Percentiles rank a stretch among this genome's conserved stretches.
Evolutionary conservation across 805 yeast species (phyloP).

Genomic region (Hyphopichia homilentoma): DNA sequence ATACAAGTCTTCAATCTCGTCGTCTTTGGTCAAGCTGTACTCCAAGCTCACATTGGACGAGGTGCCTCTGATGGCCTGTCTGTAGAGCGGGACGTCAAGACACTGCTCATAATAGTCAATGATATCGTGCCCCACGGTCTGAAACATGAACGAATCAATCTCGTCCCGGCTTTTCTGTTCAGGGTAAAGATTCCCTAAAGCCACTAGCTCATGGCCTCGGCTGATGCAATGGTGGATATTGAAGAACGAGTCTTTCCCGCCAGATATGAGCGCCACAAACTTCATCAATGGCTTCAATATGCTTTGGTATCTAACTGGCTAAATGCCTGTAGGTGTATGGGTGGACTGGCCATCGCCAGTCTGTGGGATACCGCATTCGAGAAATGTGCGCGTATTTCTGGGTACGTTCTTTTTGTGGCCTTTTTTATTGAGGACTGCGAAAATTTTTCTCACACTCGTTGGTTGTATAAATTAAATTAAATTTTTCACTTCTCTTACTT

Average conservation of each 20-base stretch:
- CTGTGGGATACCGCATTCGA: too few species aligned
- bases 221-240: slow-evolving; percentile 82
- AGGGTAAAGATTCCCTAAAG: slow-evolving; percentile 74
- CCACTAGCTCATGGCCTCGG: slow-evolving; percentile 81
- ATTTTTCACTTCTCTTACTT: slow-evolving; percentile 3
- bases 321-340: too few species aligned
- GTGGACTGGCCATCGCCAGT: too few species aligned
- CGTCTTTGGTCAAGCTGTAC: slow-evolving; percentile 62
- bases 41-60: slow-evolving; percentile 67
- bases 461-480: background rate
- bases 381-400: too few species aligned
- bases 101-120: slow-evolving; percentile 64
- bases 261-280: slow-evolving; percentile 87
- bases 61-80: slow-evolving; percentile 59
- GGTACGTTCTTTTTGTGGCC: background rate
- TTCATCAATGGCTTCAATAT: too few species aligned
- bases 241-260: slow-evolving; percentile 95
- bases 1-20: slow-evolving; percentile 85
- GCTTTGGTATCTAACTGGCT: too few species aligned
- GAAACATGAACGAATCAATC: slow-evolving; percentile 94
- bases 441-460: slow-evolving; percentile 3
- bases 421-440: slow-evolving; percentile 1
- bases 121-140: slow-evolving; percentile 90
- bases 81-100: slow-evolving; percentile 73
- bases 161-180: slow-evolving; percentile 45